Evolutionary conservation across 164 flowering plant genomes (phyloP), one percentile per base, ranked within the genome.

Genomic region (Vitis rupestris): DNA sequence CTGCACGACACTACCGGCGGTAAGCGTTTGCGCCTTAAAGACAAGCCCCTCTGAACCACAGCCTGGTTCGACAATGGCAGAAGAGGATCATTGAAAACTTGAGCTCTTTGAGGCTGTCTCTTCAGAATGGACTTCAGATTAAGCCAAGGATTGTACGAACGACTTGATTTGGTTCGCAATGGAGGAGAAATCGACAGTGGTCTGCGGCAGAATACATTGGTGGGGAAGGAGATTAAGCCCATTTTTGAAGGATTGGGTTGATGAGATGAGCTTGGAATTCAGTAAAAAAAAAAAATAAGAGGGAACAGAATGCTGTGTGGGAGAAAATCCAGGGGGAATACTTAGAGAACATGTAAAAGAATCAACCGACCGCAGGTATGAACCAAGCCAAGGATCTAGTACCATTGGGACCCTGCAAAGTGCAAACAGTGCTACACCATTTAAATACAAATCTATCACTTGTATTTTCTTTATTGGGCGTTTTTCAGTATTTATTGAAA

Each of bases 1-100:
- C 51, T 44, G 4, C 60, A 59, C 30, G 75, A 50, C 65, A 69
- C 70, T 3, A 49, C 59, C 37, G 16, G 9, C 8, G 53, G n/a
- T 5, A 48, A 66, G 9, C 72, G 49, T 13, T 30, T 48, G 8
- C 60, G 76, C 72, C 65, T 74, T 1, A 78, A 63, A 31, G 50
- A 62, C 4, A 59, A 37, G 58, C n/a, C 63, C 55, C 68, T 69
- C 60, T 50, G 50, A 13, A 44, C 29, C 54, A 66, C 23, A 31
- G 44, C 9, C n/a, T 71, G 66, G 54, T 16, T 11, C 12, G 29
- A 31, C 23, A 69, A 4, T 37, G 63, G 31, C 13, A 69, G 48
- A 29, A 37, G 60, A 58, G 23, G 61, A 61, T 51, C 12, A 49
- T 53, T 11, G 37, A 50, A 55, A 65, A 7, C 54, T 16, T 7